A percentile compares a stretch with the other conserved stretches of the same genome.
Evolutionary conservation across 1,139 yeast genomes (phyloP).

Genomic region (Suhomyces taliae): DNA sequence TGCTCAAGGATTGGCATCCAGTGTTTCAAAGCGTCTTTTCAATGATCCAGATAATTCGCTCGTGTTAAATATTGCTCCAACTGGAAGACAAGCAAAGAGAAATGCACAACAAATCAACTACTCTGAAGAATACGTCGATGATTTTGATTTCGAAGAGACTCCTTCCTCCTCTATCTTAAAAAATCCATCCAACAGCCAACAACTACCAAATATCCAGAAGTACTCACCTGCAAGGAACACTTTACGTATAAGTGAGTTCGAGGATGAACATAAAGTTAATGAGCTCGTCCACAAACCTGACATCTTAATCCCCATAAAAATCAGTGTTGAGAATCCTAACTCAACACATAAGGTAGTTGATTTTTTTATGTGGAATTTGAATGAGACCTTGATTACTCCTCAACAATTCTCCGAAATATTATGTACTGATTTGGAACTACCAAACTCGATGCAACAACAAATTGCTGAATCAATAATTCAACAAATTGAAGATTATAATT

Average conservation of each 20-base stretch:
- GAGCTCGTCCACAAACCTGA: constrained; percentile 33
- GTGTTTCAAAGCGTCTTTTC: constrained; percentile 17
- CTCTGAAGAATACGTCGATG: constrained; percentile 67
- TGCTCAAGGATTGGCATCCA: constrained; percentile 19
- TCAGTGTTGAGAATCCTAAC: constrained; percentile 70
- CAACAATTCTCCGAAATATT: constrained; percentile 78
- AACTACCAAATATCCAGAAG: constrained; percentile 32
- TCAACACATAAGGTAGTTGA: constrained; percentile 66
- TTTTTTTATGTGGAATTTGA: constrained; percentile 85
- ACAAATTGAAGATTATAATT: constrained; percentile 72
- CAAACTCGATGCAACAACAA: constrained; percentile 59
- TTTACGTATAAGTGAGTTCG: constrained; percentile 26
- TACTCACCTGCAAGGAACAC: constrained; percentile 38
- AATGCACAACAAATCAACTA: constrained; percentile 73
- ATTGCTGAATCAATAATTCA: constrained; percentile 71
- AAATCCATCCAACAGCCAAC: constrained; percentile 14
- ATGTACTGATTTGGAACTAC: constrained; percentile 81
- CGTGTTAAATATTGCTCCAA: constrained; percentile 65
- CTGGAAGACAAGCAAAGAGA: constrained; percentile 76
- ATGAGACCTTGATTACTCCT: constrained; percentile 78
- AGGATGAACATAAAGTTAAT: constrained; percentile 24
- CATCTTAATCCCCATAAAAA: constrained; percentile 73
- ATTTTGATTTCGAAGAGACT: constrained; percentile 65
- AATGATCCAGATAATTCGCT: constrained; percentile 64
- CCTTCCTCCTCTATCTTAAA: constrained; percentile 23